phyloP scores from a whole-genome alignment of 768 basidiomycete species.

The Gyrodon lividus region DNA sequence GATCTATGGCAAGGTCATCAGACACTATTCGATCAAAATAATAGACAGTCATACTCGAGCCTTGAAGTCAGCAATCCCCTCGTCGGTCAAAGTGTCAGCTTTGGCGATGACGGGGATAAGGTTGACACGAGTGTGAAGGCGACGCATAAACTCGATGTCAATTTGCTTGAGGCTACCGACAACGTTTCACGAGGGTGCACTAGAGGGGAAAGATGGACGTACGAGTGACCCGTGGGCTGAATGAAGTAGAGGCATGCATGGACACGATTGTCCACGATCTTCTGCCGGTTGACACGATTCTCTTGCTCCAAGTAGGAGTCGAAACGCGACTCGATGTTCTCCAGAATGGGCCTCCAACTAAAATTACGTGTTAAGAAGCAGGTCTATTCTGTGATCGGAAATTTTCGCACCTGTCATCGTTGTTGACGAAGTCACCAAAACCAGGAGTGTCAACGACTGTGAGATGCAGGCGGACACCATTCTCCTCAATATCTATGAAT shows the following conservation, averaged over 20 bases:
- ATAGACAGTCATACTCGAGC: conserved; percentile 58
- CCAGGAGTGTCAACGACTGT: conserved; percentile 99
- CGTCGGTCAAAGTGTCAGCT: conserved; percentile 96
- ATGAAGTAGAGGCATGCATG: conserved; percentile 99
- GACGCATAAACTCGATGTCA: conserved; percentile 98
- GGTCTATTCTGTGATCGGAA: conserved; percentile 9
- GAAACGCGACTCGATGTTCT: conserved; percentile 97
- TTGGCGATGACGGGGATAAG: conserved; percentile 98
- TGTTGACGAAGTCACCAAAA: conserved; percentile 99
- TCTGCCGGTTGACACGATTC: conserved; percentile 93
- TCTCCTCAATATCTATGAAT: conserved; percentile 93
- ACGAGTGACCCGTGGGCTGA: conserved; percentile 98
- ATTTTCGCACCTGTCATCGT: conserved; percentile 82
- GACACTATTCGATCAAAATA: not conserved
- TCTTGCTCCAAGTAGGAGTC: conserved; percentile 98
- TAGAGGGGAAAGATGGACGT: conserved; percentile 29
- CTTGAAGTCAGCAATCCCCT: conserved; percentile 93
- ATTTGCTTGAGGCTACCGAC: conserved; percentile 86
- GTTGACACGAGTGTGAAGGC: conserved; percentile 96
- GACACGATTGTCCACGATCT: conserved; percentile 94
- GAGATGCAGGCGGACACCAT: conserved; percentile 90
- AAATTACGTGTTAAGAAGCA: conserved; percentile 19
- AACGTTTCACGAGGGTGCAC: not conserved
- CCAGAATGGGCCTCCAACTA: conserved; percentile 98
- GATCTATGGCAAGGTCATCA: conserved; percentile 50